Evolutionary conservation across 2,329 filamentous ascomycete genomes (phyloP), one percentile per base, ranked within the genome.

Genomic region (Fusarium hainanense): DNA sequence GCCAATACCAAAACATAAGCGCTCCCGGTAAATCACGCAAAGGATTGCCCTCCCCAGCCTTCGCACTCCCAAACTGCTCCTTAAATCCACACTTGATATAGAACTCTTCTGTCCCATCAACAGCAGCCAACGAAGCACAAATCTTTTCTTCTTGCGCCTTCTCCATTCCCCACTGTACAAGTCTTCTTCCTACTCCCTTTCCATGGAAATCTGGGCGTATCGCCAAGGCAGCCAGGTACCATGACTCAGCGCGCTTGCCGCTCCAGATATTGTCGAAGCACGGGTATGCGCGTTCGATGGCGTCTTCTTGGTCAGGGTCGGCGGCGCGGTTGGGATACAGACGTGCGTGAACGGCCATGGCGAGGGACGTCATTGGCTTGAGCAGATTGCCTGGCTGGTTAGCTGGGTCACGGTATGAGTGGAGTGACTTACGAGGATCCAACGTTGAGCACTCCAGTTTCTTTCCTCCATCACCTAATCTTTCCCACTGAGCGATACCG

Each of bases 121-220:
- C 78, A 43, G 77, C 76, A 18, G 82, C 74, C 0, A 84, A 79
- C 21, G 78, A 81, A 25, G 82, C 77, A 59, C 76, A 75, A n/a
- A 83, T 66, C 1, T 73, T 74, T 13, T 83, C 81, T 14, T 72
- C 56, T 46, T 76, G 66, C 1, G 81, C 80, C 37, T 75, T 69
- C 1, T 79, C 71, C 1, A 84, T 66, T 0, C 83, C 83, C 81
- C 81, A 83, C 25, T 73, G 57, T 13, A 83, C 81, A 10, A 85
- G 76, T 25, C 68, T 68, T 7, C 74, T 75, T 2, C 82, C 83
- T 13, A 80, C 57, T 4, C 77, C 79, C 41, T 69, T 69, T 7
- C 79, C 76, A 47, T 84, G 81, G 28, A 76, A 77, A 7, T 77
- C 75, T 1, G 82, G 83, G 47, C 80, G 77, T 3, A 82, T 75